Conservation (phyloP, 2,329 filamentous ascomycete species). For the Fonsecaea erecta region DNA sequence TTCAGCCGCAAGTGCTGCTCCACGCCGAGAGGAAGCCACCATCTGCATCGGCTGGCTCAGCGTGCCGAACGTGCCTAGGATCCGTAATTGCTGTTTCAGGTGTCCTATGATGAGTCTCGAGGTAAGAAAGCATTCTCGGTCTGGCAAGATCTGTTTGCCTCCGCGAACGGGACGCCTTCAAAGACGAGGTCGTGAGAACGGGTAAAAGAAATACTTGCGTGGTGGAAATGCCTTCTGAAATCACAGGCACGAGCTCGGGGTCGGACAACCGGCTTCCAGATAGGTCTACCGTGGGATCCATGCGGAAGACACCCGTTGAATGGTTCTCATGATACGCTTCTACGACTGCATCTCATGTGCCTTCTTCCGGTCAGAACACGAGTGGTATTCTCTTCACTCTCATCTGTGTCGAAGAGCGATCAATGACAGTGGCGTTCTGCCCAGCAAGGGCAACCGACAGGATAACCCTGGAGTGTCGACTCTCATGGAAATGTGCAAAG, state of each 20-base stretch:
- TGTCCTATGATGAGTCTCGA: background rate
- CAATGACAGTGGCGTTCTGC: conserved; percentile 6
- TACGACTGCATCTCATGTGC: background rate
- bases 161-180: background rate
- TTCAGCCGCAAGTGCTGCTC: background rate
- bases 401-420: background rate
- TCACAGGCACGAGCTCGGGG: background rate
- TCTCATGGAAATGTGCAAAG: background rate
- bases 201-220: background rate
- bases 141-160: background rate
- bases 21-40: background rate
- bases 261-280: background rate
- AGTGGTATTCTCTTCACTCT: background rate
- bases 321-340: background rate
- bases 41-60: background rate
- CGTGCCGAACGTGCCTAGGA: background rate
- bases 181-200: background rate
- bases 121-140: background rate
- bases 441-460: background rate
- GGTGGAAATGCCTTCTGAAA: background rate
- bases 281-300: background rate
- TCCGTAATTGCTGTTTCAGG: background rate
- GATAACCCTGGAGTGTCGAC: background rate
- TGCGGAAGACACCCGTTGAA: background rate
- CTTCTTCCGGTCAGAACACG: background rate